Evolutionary conservation across 148 eudicot genomes (phyloP), one percentile per base, ranked within the genome.

Genomic region (Cornus florida): DNA sequence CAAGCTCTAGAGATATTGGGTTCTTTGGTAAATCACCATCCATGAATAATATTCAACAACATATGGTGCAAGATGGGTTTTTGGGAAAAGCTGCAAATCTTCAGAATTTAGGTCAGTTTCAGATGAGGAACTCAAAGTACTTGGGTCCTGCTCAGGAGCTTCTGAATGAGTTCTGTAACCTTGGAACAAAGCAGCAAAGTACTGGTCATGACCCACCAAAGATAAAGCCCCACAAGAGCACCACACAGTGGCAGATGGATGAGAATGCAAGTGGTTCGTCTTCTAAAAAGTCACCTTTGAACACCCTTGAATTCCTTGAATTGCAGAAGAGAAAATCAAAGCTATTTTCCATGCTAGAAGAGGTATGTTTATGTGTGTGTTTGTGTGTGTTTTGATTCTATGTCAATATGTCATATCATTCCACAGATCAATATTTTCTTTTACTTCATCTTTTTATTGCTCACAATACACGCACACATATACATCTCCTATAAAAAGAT

Each of bases 331-430:
- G 94, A 77, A 97, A 94, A 83, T 43, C 89, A 59, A 97, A 87
- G 82, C 82, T 97, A 70, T 86, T 97, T 78, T 87, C 84, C 76
- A 84, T 97, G 98, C 90, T 97, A 77, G 98, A 94, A 81, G 94
- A 94, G 99, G 99, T 96, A 89, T 4, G 32, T 33, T 23, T 32
- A 60, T 31, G 50, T 17, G 19, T 43, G 48, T 2, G 48, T 43
- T 4, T 43, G 8, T 43, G 8, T 43, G 8, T 43, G 8, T 43
- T 62, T 17, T 62, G 22, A 20, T 20, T 62, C 23, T 62, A 53
- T 53, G 19, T 53, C 19, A 53, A 6, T 62, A 53, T 13, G 19
- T 13, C 19, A 53, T 24, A 11, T 19, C 56, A 13, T 24, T 33
- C 20, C 65, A 73, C 38, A 56, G 2, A n/a, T 23, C 24, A 53